A percentile compares a stretch with the other conserved stretches of the same genome.
phyloP scores from a whole-genome alignment of 169 alveolate species.

The Eimeria brunetti region DNA sequence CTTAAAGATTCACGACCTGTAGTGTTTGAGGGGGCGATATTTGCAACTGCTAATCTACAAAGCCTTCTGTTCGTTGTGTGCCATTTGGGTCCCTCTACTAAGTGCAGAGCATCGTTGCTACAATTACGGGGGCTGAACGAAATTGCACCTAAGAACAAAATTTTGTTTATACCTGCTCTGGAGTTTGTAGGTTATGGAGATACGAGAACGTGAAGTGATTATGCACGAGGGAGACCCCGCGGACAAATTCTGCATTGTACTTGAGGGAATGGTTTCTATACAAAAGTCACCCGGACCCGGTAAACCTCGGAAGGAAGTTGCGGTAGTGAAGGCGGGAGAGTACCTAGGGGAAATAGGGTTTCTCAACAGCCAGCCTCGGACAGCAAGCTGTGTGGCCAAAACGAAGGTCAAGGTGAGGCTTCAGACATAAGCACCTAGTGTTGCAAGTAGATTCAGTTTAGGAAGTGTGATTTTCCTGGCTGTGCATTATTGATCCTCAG shows the following conservation, averaged over 20 bases:
- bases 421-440: background rate
- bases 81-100: background rate
- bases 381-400: conserved; percentile 86
- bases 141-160: background rate
- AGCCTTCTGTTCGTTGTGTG: background rate
- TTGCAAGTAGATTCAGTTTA: background rate
- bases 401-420: conserved; percentile 84
- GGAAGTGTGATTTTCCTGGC: background rate
- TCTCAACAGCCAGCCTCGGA: conserved; percentile 82
- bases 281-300: conserved; percentile 83
- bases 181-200: conserved; percentile 46
- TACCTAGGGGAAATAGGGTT: conserved; percentile 86
- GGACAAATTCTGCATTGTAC: conserved; percentile 83
- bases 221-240: conserved; percentile 88
- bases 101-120: background rate
- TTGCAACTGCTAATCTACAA: background rate
- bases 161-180: background rate
- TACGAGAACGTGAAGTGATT: conserved; percentile 81
- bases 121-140: background rate
- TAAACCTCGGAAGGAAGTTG: conserved; percentile 77
- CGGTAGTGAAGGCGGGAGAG: conserved; percentile 83
- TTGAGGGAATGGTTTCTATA: conserved; percentile 87
- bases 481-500: conserved; percentile 41
- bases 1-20: background rate
- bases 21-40: background rate